Evolutionary conservation across 2,329 filamentous ascomycete species (phyloP).

Genomic region (Diaporthe sp.): DNA sequence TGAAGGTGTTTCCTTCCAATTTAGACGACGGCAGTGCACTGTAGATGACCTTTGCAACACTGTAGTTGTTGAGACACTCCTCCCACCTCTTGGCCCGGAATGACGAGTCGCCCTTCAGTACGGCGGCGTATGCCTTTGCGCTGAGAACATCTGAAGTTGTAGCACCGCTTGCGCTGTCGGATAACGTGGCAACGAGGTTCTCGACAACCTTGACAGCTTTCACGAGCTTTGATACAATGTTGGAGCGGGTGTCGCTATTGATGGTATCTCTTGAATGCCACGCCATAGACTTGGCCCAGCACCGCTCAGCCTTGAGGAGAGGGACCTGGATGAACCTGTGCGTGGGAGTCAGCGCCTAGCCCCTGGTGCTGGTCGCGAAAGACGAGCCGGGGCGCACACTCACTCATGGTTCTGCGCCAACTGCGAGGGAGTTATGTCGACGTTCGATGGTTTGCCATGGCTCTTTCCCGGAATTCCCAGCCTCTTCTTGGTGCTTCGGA

Average conservation of each 20-base stretch:
- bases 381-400: conserved; percentile 45
- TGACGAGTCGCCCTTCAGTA: conserved; percentile 80
- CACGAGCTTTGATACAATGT: conserved; percentile 88
- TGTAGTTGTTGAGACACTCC: conserved; percentile 80
- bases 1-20: conserved; percentile 81
- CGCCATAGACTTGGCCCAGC: conserved; percentile 87
- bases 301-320: conserved; percentile 87
- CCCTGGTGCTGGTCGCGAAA: neutral
- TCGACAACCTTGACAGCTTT: conserved; percentile 83
- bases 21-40: conserved; percentile 74
- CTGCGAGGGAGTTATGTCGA: conserved; percentile 79
- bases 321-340: conserved; percentile 81
- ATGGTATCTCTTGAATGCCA: conserved; percentile 94
- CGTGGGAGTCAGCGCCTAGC: conserved; percentile 8
- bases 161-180: conserved; percentile 76
- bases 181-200: conserved; percentile 75
- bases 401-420: conserved; percentile 84
- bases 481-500: conserved; percentile 87
- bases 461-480: conserved; percentile 87
- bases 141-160: conserved; percentile 82
- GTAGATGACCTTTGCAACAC: conserved; percentile 86
- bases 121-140: conserved; percentile 84
- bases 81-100: conserved; percentile 94
- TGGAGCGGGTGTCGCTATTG: conserved; percentile 82
- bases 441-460: conserved; percentile 86